Conservation (phyloP, 148 eudicot species). For the Arctostaphylos glauca region DNA sequence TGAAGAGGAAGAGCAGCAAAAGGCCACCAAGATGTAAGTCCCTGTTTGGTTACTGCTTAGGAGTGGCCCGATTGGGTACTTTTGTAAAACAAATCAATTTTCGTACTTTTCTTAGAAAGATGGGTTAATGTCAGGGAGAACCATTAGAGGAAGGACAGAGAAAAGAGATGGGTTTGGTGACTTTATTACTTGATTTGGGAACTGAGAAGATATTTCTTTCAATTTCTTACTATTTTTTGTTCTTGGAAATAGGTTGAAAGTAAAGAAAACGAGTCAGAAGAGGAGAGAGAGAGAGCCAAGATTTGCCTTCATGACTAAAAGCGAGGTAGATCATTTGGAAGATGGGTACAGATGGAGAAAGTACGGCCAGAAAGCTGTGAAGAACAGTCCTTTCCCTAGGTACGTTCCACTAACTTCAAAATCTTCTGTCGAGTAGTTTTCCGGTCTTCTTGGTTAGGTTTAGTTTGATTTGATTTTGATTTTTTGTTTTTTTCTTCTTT, state of each 20-base stretch:
- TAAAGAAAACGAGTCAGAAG: constrained; percentile 40
- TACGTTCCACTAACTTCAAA: constrained; percentile 13
- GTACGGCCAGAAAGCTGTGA: constrained; percentile 93
- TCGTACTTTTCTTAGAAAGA: no score
- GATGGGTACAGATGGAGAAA: constrained; percentile 95
- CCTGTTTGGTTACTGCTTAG: not conserved
- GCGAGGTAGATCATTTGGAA: constrained; percentile 94
- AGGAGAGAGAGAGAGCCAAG: constrained; percentile 56
- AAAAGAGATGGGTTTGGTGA: no score
- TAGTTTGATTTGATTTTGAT: no score
- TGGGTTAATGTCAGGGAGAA: no score
- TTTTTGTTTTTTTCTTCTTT: no score
- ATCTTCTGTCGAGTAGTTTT: not conserved
- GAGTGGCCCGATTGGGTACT: no score
- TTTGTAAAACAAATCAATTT: not conserved
- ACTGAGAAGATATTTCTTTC: no score
- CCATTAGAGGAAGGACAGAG: no score
- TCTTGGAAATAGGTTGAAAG: constrained; percentile 14
- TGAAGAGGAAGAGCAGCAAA: constrained; percentile 21
- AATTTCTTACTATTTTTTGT: no score
- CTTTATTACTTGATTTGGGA: no score
- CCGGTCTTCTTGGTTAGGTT: no score
- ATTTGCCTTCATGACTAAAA: constrained; percentile 93
- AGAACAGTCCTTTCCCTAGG: constrained; percentile 93
- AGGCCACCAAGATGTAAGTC: constrained; percentile 43